A percentile compares a stretch with the other conserved stretches of the same genome.
Conservation (phyloP, 2,329 filamentous ascomycete species). For the Claviceps maximensis region DNA sequence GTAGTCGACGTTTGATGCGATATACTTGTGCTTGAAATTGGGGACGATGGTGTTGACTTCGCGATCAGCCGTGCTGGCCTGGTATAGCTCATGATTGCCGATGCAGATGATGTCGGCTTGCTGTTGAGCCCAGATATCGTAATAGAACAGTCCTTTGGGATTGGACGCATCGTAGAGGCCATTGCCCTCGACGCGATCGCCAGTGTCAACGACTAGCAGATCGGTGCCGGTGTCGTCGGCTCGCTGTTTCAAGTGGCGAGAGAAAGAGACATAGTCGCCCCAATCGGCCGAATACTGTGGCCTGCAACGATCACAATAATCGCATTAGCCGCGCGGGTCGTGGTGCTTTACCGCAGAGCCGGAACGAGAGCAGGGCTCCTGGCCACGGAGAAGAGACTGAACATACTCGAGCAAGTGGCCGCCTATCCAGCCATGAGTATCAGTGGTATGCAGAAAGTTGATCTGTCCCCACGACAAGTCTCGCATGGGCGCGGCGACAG, state of each 20-base stretch:
- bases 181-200: slow-evolving; percentile 87
- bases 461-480: slow-evolving; percentile 83
- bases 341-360: not conserved
- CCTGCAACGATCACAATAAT: slow-evolving; percentile 31
- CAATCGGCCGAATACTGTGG: slow-evolving; percentile 90
- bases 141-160: slow-evolving; percentile 80
- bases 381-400: not conserved
- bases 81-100: slow-evolving; percentile 94
- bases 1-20: slow-evolving; percentile 90
- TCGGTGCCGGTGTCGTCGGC: slow-evolving; percentile 71
- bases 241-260: slow-evolving; percentile 63
- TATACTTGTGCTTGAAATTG: slow-evolving; percentile 65
- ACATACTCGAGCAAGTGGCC: slow-evolving; percentile 81
- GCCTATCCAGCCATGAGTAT: slow-evolving; percentile 91
- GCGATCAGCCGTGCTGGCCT: slow-evolving; percentile 58
- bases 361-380: not conserved
- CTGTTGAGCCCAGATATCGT: slow-evolving; percentile 75
- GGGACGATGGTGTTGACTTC: slow-evolving; percentile 74
- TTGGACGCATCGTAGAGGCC: slow-evolving; percentile 82
- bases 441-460: slow-evolving; percentile 94
- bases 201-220: slow-evolving; percentile 86
- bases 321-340: not conserved
- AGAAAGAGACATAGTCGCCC: slow-evolving; percentile 95
- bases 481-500: slow-evolving; percentile 69
- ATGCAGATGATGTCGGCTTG: slow-evolving; percentile 72